Evolutionary conservation across 1,284 basidiomycete genomes (phyloP), one percentile per base, ranked within the genome.

Genomic region (Taiwanofungus camphoratus): DNA sequence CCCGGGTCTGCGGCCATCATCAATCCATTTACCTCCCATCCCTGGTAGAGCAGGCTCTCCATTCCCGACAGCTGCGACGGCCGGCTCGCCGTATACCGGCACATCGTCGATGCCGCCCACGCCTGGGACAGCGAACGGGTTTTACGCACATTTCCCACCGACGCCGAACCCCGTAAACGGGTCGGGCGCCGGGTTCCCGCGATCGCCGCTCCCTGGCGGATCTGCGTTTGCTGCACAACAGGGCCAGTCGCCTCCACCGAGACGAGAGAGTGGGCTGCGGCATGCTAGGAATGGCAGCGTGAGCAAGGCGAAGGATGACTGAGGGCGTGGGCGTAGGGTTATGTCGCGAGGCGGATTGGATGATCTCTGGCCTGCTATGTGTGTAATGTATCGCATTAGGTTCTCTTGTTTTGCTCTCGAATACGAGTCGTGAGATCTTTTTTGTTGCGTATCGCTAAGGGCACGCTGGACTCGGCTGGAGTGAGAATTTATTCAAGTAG

Each of bases 281-380:
- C 47, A 53, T 37, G 19, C 40, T 36, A 52, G 51, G 24, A 51
- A 48, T 19, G 55, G 54, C 34, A 23, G 41, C 31, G 35, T 49
- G 16, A 41, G 40, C 34, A 39, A 54, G 51, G 41, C 46, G 31
- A 75, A 75, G 62, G 70, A 67, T 46, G 72, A 75, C 58, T 74
- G 54, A 62, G 29, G n/a, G n/a, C n/a, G n/a, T n/a, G n/a, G n/a
- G n/a, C n/a, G n/a, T n/a, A n/a, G n/a, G n/a, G n/a, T n/a, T n/a
- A n/a, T n/a, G n/a, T n/a, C n/a, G n/a, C n/a, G n/a, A n/a, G n/a
- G n/a, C n/a, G n/a, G n/a, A n/a, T n/a, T n/a, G n/a, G n/a, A n/a
- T n/a, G n/a, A n/a, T n/a, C n/a, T n/a, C n/a, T n/a, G n/a, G n/a
- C n/a, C n/a, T n/a, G n/a, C n/a, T n/a, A n/a, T n/a, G n/a, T n/a